These are phyloP conservation scores for Taphrina flavorubra DNA, from an alignment of 1,139 yeast species.

Conservation along the genomic window DNA sequence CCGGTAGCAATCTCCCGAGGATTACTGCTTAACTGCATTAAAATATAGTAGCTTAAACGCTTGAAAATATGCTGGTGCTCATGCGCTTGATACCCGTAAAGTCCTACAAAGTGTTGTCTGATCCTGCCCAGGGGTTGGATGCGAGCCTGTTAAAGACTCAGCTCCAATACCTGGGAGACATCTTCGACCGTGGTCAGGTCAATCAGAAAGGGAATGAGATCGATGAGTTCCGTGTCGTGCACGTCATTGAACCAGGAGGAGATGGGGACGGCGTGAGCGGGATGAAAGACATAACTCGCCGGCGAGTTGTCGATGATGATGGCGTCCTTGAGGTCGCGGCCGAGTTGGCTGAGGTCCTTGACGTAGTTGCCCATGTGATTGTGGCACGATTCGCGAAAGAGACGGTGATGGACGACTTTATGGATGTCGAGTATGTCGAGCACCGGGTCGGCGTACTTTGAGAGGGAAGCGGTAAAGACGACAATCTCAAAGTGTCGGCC, in stretches of 20 bases:
- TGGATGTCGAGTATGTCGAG: slow-evolving; percentile 81
- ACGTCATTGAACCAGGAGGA: slow-evolving; percentile 98
- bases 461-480: slow-evolving; percentile 93
- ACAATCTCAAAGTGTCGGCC: slow-evolving; percentile 92
- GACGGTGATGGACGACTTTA: slow-evolving; percentile 81
- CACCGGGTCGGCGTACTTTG: slow-evolving; percentile 94
- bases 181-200: slow-evolving; percentile 79
- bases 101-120: background rate
- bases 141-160: slow-evolving; percentile 10
- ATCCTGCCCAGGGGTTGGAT: too few species aligned
- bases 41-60: slow-evolving; percentile 4
- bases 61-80: slow-evolving; percentile 10
- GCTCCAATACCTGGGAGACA: slow-evolving; percentile 78
- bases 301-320: slow-evolving; percentile 97
- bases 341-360: slow-evolving; percentile 89
- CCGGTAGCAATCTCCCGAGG: background rate
- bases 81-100: slow-evolving; percentile 2
- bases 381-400: slow-evolving; percentile 84
- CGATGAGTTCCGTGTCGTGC: slow-evolving; percentile 92
- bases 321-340: slow-evolving; percentile 83
- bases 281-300: slow-evolving; percentile 94
- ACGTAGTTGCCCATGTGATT: slow-evolving; percentile 90
- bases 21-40: slow-evolving; percentile 6
- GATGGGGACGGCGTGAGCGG: slow-evolving; percentile 97
- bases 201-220: slow-evolving; percentile 85